Percentiles rank a stretch among this genome's conserved stretches.
Evolutionary conservation across 139 green algal species (phyloP).

Genomic region (Chlorella sp.): DNA sequence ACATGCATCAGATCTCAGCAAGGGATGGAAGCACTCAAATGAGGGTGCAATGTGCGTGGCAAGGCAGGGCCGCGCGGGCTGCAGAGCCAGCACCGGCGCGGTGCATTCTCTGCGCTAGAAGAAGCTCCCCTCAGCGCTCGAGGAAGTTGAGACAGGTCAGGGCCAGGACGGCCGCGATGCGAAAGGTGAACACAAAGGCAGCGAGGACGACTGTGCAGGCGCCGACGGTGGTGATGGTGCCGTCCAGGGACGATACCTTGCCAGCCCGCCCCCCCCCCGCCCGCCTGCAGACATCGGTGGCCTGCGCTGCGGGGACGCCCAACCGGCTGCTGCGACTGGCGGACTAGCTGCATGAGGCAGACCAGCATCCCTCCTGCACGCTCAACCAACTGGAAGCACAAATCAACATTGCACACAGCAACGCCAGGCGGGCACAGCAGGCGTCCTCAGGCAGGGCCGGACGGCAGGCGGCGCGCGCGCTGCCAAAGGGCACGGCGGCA

Average conservation of each 20-base stretch:
- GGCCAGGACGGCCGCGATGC: too few relatives aligned
- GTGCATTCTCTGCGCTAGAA: too few relatives aligned
- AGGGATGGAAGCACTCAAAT: background rate
- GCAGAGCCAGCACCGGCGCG: background rate
- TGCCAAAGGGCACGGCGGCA: too few relatives aligned
- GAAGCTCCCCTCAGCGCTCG: too few relatives aligned
- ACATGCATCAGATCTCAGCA: background rate
- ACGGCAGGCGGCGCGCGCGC: background rate
- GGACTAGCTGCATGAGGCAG: constrained; percentile 26
- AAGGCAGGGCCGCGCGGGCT: background rate
- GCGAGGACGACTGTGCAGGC: too few relatives aligned
- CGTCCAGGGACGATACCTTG: too few relatives aligned
- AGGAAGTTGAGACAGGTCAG: too few relatives aligned
- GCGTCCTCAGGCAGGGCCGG: background rate
- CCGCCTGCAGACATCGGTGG: constrained; percentile 6
- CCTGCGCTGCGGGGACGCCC: constrained; percentile 45
- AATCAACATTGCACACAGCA: background rate
- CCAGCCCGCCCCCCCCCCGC: too few relatives aligned
- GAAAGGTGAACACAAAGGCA: too few relatives aligned
- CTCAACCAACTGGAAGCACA: constrained; percentile 37
- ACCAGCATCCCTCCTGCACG: constrained; percentile 32
- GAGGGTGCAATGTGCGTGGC: background rate
- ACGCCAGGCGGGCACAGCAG: background rate
- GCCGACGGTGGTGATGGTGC: too few relatives aligned
- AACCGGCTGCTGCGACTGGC: constrained; percentile 48